phyloP scores from a whole-genome alignment of 2,329 filamentous ascomycete genomes.

The Arthrobotrys sphaeroides region DNA sequence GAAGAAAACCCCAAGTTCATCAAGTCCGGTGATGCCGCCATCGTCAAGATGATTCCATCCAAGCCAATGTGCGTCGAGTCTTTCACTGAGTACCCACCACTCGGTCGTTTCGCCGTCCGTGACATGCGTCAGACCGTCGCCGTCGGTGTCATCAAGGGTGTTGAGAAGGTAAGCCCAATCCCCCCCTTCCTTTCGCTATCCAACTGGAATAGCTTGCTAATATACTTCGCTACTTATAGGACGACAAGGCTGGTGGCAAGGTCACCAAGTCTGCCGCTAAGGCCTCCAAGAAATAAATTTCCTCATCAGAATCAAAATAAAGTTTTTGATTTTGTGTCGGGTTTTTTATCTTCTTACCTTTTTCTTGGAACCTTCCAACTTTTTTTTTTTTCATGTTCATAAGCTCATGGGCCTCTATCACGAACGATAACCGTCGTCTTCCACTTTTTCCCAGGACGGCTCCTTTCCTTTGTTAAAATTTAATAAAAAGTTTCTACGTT shows the following conservation, averaged over 20 bases:
- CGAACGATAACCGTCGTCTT: slow-evolving; percentile 11
- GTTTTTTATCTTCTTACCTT: slow-evolving; percentile 29
- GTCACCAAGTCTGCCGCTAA: slow-evolving; percentile 62
- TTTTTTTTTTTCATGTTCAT: slow-evolving; percentile 52
- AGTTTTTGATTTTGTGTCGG: slow-evolving; percentile 39
- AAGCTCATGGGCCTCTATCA: slow-evolving; percentile 39
- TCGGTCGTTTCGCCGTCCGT: slow-evolving; percentile 99
- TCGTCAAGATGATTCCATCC: slow-evolving; percentile 99
- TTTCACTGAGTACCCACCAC: slow-evolving; percentile 99
- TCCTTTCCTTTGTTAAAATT: slow-evolving; percentile 36
- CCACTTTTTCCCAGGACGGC: slow-evolving; percentile 9
- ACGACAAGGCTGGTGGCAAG: slow-evolving; percentile 59
- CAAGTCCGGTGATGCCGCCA: slow-evolving; percentile 99
- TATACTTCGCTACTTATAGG: neutral
- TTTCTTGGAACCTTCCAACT: slow-evolving; percentile 7
- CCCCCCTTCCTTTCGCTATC: neutral
- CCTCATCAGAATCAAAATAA: slow-evolving; percentile 41
- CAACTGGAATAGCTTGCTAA: neutral
- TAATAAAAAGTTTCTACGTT: slow-evolving; percentile 45
- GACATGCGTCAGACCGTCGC: slow-evolving; percentile 93
- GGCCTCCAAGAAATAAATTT: slow-evolving; percentile 61
- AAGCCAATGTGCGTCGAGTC: slow-evolving; percentile 99
- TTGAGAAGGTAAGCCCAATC: slow-evolving; percentile 69
- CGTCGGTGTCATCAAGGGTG: slow-evolving; percentile 93
- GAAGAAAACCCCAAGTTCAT: slow-evolving; percentile 97